Percentiles rank a stretch among this genome's conserved stretches.
These are phyloP conservation scores for Coemansia sp. DNA, from an alignment of 192 early-diverging fungal genomes.

Conservation along the genomic window DNA sequence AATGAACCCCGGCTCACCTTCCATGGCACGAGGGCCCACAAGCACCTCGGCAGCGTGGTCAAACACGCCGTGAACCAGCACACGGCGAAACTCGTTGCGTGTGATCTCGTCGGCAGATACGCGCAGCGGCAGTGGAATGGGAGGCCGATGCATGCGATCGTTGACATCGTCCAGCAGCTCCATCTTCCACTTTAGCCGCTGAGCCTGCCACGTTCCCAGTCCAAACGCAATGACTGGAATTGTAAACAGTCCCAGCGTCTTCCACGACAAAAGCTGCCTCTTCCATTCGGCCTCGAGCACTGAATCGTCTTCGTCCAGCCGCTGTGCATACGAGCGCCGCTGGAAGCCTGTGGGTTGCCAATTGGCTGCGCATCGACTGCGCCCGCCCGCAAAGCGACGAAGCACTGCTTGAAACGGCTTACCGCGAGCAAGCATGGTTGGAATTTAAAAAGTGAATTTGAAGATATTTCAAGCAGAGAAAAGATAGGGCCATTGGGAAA, in stretches of 20 bases:
- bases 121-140: slow-evolving; percentile 68
- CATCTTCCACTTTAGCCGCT: slow-evolving; percentile 86
- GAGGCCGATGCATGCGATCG: slow-evolving; percentile 64
- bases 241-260: slow-evolving; percentile 42
- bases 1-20: slow-evolving; percentile 71
- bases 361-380: not conserved
- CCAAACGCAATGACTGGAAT: slow-evolving; percentile 58
- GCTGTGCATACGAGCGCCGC: slow-evolving; percentile 33
- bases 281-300: slow-evolving; percentile 45
- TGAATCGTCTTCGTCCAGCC: slow-evolving; percentile 50
- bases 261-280: slow-evolving; percentile 50
- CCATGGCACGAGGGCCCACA: slow-evolving; percentile 73
- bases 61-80: slow-evolving; percentile 68
- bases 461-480: not conserved
- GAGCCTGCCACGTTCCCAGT: slow-evolving; percentile 84
- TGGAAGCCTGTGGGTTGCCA: not conserved
- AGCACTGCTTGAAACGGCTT: slow-evolving; percentile 9
- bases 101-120: slow-evolving; percentile 56
- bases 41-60: slow-evolving; percentile 76
- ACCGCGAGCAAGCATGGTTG: slow-evolving; percentile 5
- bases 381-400: not conserved
- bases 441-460: slow-evolving; percentile 1
- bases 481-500: not conserved
- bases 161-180: slow-evolving; percentile 68
- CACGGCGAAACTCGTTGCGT: slow-evolving; percentile 75